Conservation (phyloP, 129 eudicot species). For the Artemisia annua region DNA sequence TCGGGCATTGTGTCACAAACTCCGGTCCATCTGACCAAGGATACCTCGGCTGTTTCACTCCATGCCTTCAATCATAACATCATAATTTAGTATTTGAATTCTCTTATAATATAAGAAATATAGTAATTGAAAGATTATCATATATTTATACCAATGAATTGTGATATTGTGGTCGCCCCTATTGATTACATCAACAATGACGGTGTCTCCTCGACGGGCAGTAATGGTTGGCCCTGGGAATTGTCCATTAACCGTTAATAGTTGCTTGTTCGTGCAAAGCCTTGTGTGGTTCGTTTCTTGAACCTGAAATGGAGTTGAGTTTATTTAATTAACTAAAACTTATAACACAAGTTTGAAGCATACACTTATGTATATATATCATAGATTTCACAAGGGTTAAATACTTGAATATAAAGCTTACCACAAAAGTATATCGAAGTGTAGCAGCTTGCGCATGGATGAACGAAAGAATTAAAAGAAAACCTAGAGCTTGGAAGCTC, state of each 20-base stretch:
- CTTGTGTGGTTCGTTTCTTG: slow-evolving; percentile 44
- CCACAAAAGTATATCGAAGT: slow-evolving; percentile 35
- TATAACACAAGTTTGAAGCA: no score
- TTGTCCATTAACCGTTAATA: slow-evolving; percentile 50
- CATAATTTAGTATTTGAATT: neutral
- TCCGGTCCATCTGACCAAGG: slow-evolving; percentile 82
- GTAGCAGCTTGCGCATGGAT: slow-evolving; percentile 29
- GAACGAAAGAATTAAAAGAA: slow-evolving; percentile 25
- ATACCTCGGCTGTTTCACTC: slow-evolving; percentile 60
- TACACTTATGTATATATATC: no score
- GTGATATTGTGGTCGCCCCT: slow-evolving; percentile 45
- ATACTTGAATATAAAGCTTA: neutral
- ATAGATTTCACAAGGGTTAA: neutral
- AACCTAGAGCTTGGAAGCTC: slow-evolving; percentile 26
- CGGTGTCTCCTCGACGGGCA: slow-evolving; percentile 46
- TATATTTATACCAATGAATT: slow-evolving; percentile 45
- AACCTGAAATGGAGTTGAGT: slow-evolving; percentile 32
- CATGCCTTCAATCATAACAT: slow-evolving; percentile 48
- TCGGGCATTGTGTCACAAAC: slow-evolving; percentile 61
- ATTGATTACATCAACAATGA: slow-evolving; percentile 46
- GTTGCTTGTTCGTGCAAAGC: slow-evolving; percentile 46
- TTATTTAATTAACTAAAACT: no score
- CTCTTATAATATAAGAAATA: neutral
- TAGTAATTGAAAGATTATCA: neutral
- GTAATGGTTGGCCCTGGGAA: slow-evolving; percentile 56